These are phyloP conservation scores for Ganoderma boninense DNA, from an alignment of 1,284 basidiomycete species.

Conservation along the genomic window DNA sequence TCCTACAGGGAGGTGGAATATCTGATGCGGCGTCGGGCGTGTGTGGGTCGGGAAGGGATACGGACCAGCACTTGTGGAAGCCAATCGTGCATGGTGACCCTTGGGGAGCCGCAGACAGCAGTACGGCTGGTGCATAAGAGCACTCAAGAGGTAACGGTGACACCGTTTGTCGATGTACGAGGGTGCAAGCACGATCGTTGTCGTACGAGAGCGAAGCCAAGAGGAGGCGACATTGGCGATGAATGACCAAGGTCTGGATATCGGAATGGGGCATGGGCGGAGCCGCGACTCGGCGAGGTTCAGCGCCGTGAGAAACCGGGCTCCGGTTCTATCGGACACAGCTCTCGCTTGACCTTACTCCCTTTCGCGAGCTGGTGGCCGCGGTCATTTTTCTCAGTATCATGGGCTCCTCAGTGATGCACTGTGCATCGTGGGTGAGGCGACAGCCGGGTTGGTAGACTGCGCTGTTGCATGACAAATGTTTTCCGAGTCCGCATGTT, in stretches of 20 bases:
- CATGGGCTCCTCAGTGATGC: no score
- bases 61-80: constrained; percentile 35
- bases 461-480: no score
- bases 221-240: neutral
- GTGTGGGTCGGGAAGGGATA: constrained; percentile 51
- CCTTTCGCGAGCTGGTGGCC: no score
- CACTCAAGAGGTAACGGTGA: neutral
- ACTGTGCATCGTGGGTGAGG: no score
- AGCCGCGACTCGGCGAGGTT: neutral
- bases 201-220: neutral
- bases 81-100: constrained; percentile 23
- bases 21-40: constrained; percentile 58
- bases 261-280: neutral
- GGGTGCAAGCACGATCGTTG: neutral
- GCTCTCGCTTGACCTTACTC: no score
- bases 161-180: neutral
- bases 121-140: neutral
- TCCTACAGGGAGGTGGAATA: constrained; percentile 56
- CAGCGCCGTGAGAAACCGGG: neutral
- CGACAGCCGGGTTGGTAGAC: no score
- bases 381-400: no score
- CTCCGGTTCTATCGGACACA: neutral
- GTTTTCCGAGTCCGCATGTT: no score
- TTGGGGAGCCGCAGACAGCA: neutral
- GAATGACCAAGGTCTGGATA: neutral